Evolutionary conservation across 805 yeast genomes (phyloP).

Genomic region (Candida boleticola): DNA sequence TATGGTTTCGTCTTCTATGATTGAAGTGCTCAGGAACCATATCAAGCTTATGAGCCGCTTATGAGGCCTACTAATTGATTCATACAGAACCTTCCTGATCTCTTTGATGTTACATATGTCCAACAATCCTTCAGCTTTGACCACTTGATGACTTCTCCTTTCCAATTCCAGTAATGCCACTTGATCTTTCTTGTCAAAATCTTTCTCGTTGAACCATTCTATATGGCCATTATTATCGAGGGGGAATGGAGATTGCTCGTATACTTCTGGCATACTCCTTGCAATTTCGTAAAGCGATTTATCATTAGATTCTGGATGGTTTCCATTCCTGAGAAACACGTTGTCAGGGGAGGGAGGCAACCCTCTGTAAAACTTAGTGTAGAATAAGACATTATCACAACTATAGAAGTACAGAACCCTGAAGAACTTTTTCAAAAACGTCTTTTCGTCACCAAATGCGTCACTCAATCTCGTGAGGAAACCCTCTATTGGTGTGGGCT

Average conservation of each 20-base stretch:
- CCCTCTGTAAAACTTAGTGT: conserved; percentile 52
- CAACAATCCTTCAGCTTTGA: conserved; percentile 58
- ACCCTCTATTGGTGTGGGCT: conserved; percentile 82
- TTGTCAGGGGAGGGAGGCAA: conserved; percentile 58
- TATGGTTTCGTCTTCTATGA: conserved; percentile 25
- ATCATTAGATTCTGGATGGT: conserved; percentile 7
- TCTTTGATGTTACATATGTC: conserved; percentile 52
- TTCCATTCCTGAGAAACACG: conserved; percentile 7
- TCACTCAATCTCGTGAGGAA: conserved; percentile 60
- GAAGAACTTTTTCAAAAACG: conserved; percentile 41
- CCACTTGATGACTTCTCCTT: conserved; percentile 54
- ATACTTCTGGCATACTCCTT: conserved; percentile 31
- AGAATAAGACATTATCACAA: conserved; percentile 58
- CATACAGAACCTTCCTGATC: conserved; percentile 31
- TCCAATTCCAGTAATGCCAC: conserved; percentile 64
- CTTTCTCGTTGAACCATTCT: conserved; percentile 54
- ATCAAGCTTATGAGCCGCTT: conserved; percentile 23
- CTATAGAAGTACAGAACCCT: conserved; percentile 65
- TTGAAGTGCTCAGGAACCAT: conserved; percentile 28
- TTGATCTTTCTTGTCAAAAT: conserved; percentile 49
- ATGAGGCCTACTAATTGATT: conserved; percentile 21
- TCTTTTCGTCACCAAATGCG: conserved; percentile 42
- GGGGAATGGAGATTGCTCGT: conserved; percentile 54
- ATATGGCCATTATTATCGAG: conserved; percentile 52
- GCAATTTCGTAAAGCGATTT: conserved; percentile 14